Percentiles rank a stretch among this genome's conserved stretches.
These are phyloP conservation scores for Diphasiastrum complanatum DNA, from an alignment of 83 land plant species.

Conservation along the genomic window DNA sequence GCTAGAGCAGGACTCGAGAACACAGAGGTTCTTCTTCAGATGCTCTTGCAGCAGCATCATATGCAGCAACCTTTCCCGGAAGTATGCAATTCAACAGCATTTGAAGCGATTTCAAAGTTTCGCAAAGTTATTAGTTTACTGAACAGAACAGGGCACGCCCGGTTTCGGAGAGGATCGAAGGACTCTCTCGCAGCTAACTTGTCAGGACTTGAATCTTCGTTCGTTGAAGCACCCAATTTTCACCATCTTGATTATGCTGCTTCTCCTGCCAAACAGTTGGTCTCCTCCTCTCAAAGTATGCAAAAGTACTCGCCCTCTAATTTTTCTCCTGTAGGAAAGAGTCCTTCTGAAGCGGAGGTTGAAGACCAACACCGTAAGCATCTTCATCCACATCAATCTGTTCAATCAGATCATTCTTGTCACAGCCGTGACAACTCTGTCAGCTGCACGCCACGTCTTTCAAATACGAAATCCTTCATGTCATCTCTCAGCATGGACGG, in stretches of 20 bases:
- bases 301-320: constrained; percentile 6
- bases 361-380: constrained; percentile 22
- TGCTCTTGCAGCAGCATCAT: too few relatives aligned
- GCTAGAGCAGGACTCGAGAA: too few relatives aligned
- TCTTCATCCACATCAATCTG: constrained; percentile 41
- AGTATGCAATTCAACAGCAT: too few relatives aligned
- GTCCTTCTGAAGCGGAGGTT: background rate
- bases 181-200: constrained; percentile 7
- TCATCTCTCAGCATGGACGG: constrained; percentile 43
- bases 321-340: too few relatives aligned
- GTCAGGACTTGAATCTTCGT: constrained; percentile 23
- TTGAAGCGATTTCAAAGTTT: constrained; percentile 61
- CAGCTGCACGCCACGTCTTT: constrained; percentile 54
- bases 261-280: constrained; percentile 16
- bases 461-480: constrained; percentile 49
- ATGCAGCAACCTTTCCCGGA: too few relatives aligned
- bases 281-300: constrained; percentile 12
- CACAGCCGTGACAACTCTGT: constrained; percentile 38
- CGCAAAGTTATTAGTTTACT: constrained; percentile 59
- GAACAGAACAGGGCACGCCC: constrained; percentile 50
- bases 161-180: constrained; percentile 42
- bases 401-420: constrained; percentile 39
- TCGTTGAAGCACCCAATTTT: constrained; percentile 10
- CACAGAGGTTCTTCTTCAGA: too few relatives aligned
- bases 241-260: background rate